These are phyloP conservation scores for Kwoniella mangroviensis DNA, from an alignment of 768 basidiomycete genomes.

Conservation along the genomic window DNA sequence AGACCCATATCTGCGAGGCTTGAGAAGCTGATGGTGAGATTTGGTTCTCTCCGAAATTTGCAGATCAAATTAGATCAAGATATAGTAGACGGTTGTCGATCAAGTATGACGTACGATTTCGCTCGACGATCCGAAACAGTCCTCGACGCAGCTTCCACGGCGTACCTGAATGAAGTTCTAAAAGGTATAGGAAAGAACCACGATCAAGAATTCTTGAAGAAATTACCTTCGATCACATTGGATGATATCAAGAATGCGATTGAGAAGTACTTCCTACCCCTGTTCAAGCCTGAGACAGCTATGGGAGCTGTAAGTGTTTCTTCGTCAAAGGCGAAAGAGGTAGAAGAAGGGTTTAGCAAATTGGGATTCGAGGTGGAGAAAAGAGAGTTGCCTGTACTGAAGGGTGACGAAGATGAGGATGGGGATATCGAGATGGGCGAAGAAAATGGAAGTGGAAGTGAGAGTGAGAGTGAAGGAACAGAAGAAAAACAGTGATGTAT, in stretches of 20 bases:
- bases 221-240: slow-evolving; percentile 66
- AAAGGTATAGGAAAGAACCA: slow-evolving; percentile 77
- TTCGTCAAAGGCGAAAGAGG: slow-evolving; percentile 75
- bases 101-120: slow-evolving; percentile 82
- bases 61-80: slow-evolving; percentile 64
- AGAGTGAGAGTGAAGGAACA: slow-evolving; percentile 1
- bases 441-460: slow-evolving; percentile 18
- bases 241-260: slow-evolving; percentile 74
- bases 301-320: slow-evolving; percentile 82
- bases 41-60: not conserved
- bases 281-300: slow-evolving; percentile 78
- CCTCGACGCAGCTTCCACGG: slow-evolving; percentile 77
- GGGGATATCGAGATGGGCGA: slow-evolving; percentile 13
- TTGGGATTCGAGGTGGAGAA: slow-evolving; percentile 81
- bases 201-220: slow-evolving; percentile 66
- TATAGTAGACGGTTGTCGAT: slow-evolving; percentile 86
- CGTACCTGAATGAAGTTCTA: slow-evolving; percentile 89
- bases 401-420: slow-evolving; percentile 44
- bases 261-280: slow-evolving; percentile 75
- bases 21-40: not conserved
- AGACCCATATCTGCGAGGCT: not conserved
- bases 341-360: slow-evolving; percentile 67
- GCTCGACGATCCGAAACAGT: slow-evolving; percentile 81
- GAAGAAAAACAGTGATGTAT: not conserved
- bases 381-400: slow-evolving; percentile 67